Conservation (phyloP, 495 filamentous ascomycete species). For the Aspergillus nanangensis region DNA sequence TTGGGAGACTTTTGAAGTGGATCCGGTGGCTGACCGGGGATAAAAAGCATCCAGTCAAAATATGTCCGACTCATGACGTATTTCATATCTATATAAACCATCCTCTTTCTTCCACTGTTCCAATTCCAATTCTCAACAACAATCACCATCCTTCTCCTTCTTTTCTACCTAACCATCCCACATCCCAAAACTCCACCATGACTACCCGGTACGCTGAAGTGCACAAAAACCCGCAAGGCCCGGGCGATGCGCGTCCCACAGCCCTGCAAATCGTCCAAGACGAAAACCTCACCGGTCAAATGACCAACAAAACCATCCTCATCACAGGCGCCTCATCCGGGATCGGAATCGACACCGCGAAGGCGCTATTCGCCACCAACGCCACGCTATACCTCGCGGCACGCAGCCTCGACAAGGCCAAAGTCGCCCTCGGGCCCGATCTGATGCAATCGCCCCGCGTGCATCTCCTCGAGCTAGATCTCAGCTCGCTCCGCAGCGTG, state of each 20-base stretch:
- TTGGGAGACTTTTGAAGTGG: too few species aligned
- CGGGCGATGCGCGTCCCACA: constrained; percentile 53
- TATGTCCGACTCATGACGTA: too few species aligned
- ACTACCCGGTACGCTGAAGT: constrained; percentile 29
- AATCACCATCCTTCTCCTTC: too few species aligned
- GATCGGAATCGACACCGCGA: not conserved
- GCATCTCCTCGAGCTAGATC: not conserved
- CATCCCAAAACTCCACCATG: too few species aligned
- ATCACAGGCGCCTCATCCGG: not conserved
- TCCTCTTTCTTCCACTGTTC: too few species aligned
- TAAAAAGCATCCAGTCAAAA: too few species aligned
- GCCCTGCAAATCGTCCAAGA: constrained; percentile 51
- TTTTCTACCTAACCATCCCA: too few species aligned
- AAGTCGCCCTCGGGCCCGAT: not conserved
- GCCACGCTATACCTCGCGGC: not conserved
- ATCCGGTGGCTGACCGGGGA: too few species aligned
- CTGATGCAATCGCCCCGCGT: not conserved
- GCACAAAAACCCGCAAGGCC: constrained; percentile 38
- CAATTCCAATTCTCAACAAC: too few species aligned
- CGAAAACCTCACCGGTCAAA: constrained; percentile 34
- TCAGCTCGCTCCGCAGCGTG: not conserved
- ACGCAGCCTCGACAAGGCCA: not conserved
- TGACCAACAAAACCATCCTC: constrained; percentile 6
- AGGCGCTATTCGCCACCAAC: not conserved
- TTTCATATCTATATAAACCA: too few species aligned